phyloP scores from a whole-genome alignment of 208 protist species.

The Crithidia sp. region DNA sequence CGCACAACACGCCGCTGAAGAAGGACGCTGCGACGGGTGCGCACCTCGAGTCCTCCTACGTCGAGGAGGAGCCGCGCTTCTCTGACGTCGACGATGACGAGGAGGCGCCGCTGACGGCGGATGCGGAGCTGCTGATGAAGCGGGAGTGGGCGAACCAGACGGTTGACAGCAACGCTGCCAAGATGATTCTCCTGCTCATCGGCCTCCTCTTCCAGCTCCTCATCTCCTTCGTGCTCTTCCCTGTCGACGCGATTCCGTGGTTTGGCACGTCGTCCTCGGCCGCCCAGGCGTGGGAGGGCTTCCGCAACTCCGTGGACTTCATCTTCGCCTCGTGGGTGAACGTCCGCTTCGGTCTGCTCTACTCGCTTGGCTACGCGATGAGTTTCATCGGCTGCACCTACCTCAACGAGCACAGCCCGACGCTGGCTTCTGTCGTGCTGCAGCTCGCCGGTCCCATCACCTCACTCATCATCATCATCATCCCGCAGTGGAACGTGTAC shows the following conservation, averaged over 20 bases:
- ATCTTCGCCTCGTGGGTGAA: slow-evolving; percentile 74
- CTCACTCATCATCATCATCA: slow-evolving; percentile 71
- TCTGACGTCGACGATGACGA: slow-evolving; percentile 29
- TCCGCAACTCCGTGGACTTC: slow-evolving; percentile 54
- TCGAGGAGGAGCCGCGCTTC: slow-evolving; percentile 11
- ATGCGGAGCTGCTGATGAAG: slow-evolving; percentile 36
- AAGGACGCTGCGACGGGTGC: slow-evolving; percentile 2
- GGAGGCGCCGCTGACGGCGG: slow-evolving; percentile 14
- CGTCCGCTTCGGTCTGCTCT: slow-evolving; percentile 68
- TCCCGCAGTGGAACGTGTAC: slow-evolving; percentile 83
- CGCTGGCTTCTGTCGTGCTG: slow-evolving; percentile 80
- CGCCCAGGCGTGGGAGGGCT: slow-evolving; percentile 52
- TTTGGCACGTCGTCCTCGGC: slow-evolving; percentile 62
- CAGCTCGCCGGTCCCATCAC: slow-evolving; percentile 82
- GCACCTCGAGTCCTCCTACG: neutral
- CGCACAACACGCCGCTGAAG: neutral
- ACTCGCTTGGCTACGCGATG: slow-evolving; percentile 75
- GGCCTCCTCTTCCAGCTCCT: slow-evolving; percentile 74
- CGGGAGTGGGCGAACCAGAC: slow-evolving; percentile 67
- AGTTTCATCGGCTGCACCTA: slow-evolving; percentile 84
- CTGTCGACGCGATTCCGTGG: slow-evolving; percentile 77
- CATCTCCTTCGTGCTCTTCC: slow-evolving; percentile 66
- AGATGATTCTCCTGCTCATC: slow-evolving; percentile 67
- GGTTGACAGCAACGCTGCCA: slow-evolving; percentile 71
- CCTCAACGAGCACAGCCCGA: slow-evolving; percentile 85